phyloP scores from a whole-genome alignment of 768 basidiomycete species.

The Rhodotorula toruloides region DNA sequence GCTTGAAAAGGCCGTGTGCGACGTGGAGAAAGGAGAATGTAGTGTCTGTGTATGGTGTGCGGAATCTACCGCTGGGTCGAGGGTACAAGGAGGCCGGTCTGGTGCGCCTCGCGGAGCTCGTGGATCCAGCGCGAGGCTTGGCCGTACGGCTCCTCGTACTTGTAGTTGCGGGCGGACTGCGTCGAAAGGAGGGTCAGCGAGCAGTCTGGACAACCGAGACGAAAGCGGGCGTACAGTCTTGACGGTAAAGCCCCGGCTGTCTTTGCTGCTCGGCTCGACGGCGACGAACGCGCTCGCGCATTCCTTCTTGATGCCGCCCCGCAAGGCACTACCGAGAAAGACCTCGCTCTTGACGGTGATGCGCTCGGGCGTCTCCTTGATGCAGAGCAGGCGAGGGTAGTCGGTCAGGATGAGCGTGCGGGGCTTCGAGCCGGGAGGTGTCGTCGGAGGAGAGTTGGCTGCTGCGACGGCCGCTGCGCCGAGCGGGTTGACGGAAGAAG shows the following conservation, averaged over 20 bases:
- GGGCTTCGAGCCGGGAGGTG: constrained; percentile 23
- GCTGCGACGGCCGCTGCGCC: not conserved
- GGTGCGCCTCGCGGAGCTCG: constrained; percentile 31
- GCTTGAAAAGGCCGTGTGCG: no score
- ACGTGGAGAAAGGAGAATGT: no score
- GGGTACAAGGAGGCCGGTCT: constrained; percentile 1
- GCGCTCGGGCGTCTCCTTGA: constrained; percentile 30
- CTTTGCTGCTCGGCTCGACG: constrained; percentile 3
- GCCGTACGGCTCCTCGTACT: constrained; percentile 33
- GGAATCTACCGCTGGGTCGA: no score
- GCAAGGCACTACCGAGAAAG: constrained; percentile 16
- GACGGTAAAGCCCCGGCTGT: constrained; percentile 15
- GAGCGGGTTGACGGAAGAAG: constrained; percentile 1
- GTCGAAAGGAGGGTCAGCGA: not conserved
- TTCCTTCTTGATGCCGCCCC: constrained; percentile 14
- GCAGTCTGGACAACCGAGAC: no score
- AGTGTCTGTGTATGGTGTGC: no score
- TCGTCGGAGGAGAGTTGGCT: not conserved
- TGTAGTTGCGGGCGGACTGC: constrained; percentile 30
- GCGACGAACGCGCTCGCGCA: constrained; percentile 20
- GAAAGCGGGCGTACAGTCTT: constrained; percentile 21
- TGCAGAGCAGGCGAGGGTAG: constrained; percentile 37
- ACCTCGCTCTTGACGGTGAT: constrained; percentile 39
- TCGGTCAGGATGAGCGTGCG: constrained; percentile 40
- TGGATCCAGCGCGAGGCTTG: constrained; percentile 28